Evolutionary conservation across 2,329 filamentous ascomycete species (phyloP).

Genomic region (Bipolaris victoriae): DNA sequence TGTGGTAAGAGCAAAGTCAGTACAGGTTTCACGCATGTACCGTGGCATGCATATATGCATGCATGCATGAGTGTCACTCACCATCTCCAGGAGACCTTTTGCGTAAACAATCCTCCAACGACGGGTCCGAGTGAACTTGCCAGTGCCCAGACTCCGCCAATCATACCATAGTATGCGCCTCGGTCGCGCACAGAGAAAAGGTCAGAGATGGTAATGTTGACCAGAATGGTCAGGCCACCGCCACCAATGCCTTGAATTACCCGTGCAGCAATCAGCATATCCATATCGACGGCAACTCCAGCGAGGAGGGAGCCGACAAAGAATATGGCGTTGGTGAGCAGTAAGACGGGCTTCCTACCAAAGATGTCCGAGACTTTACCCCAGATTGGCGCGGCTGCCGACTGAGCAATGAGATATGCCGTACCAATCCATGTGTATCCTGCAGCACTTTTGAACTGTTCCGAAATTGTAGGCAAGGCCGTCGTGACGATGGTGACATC

Average conservation of each 20-base stretch:
- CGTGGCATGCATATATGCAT: background rate
- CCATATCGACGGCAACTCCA: conserved; percentile 62
- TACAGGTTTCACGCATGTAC: background rate
- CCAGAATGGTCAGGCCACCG: conserved; percentile 67
- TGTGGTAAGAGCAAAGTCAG: background rate
- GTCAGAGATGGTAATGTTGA: conserved; percentile 69
- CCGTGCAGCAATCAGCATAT: conserved; percentile 67
- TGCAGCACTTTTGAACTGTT: conserved; percentile 57
- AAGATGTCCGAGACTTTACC: conserved; percentile 71
- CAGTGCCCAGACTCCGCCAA: conserved; percentile 71
- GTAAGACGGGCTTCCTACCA: conserved; percentile 67
- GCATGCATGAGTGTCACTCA: background rate
- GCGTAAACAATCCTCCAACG: conserved; percentile 70
- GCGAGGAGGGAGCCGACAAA: conserved; percentile 67
- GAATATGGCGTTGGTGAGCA: conserved; percentile 67
- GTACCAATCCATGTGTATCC: conserved; percentile 63
- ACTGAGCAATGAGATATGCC: conserved; percentile 58
- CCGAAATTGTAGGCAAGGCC: conserved; percentile 65
- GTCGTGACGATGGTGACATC: conserved; percentile 70
- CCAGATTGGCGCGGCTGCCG: conserved; percentile 63
- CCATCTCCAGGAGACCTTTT: conserved; percentile 67
- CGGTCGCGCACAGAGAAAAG: conserved; percentile 66
- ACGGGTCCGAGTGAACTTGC: conserved; percentile 70
- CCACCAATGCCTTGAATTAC: conserved; percentile 69
- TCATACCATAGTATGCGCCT: conserved; percentile 67